Evolutionary conservation across 2,329 filamentous ascomycete species (phyloP).

Genomic region (Leptodontidium sp.): DNA sequence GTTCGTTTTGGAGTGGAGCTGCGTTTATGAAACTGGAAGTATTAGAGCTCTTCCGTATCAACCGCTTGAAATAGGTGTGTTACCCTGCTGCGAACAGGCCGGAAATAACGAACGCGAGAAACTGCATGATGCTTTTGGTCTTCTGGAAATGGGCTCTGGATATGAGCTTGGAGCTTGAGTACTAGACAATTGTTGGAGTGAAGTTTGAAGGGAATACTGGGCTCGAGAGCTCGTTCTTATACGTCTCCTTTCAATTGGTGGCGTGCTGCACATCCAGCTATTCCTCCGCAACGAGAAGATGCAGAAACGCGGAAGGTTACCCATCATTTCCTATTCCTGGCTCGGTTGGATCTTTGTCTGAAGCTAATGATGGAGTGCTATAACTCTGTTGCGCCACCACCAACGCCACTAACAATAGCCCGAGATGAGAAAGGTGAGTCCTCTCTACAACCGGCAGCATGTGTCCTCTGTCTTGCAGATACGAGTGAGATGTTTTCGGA

Average conservation of each 20-base stretch:
- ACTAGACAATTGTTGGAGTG: background rate
- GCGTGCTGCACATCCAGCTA: background rate
- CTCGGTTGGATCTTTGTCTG: background rate
- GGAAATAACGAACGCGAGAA: background rate
- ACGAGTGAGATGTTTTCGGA: background rate
- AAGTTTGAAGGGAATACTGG: background rate
- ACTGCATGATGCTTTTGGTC: background rate
- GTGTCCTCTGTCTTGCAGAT: background rate
- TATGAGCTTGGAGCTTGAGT: background rate
- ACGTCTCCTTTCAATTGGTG: background rate
- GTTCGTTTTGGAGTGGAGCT: background rate
- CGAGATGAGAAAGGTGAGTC: background rate
- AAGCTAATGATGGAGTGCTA: background rate
- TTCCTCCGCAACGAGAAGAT: background rate
- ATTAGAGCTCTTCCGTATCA: background rate
- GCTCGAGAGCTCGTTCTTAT: constrained; percentile 3
- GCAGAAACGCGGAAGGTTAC: background rate
- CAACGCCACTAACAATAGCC: background rate
- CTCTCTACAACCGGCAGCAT: background rate
- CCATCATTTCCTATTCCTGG: background rate
- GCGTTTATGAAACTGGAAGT: background rate
- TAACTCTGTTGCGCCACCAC: background rate
- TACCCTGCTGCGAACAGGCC: constrained; percentile 5
- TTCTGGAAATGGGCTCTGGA: background rate
- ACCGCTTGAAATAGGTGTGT: background rate